These are phyloP conservation scores for Chrysosporium queenslandicum DNA, from an alignment of 2,329 filamentous ascomycete species.

Conservation along the genomic window DNA sequence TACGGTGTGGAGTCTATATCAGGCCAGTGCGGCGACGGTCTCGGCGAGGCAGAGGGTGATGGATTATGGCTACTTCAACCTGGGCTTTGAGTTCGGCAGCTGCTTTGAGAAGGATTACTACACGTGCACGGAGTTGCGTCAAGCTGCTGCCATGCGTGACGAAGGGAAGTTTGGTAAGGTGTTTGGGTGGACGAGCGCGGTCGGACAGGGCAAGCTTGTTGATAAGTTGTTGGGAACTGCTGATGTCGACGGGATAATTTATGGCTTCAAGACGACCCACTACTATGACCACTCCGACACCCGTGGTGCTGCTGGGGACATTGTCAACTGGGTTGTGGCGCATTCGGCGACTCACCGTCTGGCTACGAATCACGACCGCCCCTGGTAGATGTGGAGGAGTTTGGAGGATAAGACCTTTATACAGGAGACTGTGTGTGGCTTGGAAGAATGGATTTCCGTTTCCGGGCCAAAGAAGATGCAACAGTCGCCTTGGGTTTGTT, in stretches of 20 bases:
- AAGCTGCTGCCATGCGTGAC: neutral
- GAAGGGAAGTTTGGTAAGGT: neutral
- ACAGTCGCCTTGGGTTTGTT: too few species aligned
- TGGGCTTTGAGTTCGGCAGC: neutral
- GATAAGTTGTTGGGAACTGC: neutral
- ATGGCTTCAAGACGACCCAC: neutral
- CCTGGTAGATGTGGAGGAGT: neutral
- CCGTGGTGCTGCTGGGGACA: neutral
- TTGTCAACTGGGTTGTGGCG: neutral
- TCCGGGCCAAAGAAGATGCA: too few species aligned
- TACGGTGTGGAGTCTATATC: neutral
- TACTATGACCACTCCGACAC: slow-evolving; percentile 3
- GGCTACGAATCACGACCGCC: neutral
- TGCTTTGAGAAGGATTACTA: neutral
- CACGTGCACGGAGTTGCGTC: slow-evolving; percentile 4
- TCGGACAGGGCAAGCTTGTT: neutral
- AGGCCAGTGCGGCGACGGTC: neutral
- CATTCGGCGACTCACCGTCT: neutral
- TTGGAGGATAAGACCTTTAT: too few species aligned
- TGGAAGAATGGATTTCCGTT: too few species aligned
- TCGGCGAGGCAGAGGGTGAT: neutral
- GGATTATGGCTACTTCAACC: slow-evolving; percentile 1
- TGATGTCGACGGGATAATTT: slow-evolving; percentile 3
- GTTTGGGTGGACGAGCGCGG: slow-evolving; percentile 1
- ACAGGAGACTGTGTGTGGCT: too few species aligned